These are phyloP conservation scores for Caloboletus inedulis DNA, from an alignment of 1,284 basidiomycete species.

Conservation along the genomic window DNA sequence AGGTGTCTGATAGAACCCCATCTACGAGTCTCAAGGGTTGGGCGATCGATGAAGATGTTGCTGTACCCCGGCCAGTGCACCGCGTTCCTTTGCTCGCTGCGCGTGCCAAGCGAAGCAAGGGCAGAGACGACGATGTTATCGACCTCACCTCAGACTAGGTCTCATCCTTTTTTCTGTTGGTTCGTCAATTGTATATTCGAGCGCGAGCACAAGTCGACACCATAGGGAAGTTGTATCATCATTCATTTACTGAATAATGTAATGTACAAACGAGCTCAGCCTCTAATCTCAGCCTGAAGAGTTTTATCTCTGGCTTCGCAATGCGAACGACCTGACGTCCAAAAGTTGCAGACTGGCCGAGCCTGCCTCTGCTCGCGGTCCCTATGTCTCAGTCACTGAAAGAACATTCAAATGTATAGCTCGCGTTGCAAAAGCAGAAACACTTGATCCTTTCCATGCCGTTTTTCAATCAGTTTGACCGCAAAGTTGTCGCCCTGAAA, in stretches of 20 bases:
- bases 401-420: too few species aligned
- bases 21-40: not conserved
- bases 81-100: slow-evolving; percentile 27
- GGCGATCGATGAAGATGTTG: not conserved
- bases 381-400: too few species aligned
- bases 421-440: too few species aligned
- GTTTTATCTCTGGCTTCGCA: too few species aligned
- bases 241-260: not conserved
- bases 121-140: slow-evolving; percentile 31
- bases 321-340: too few species aligned
- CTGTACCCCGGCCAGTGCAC: not conserved
- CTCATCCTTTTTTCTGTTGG: not conserved
- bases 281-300: too few species aligned
- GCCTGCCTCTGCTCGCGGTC: too few species aligned
- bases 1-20: not conserved
- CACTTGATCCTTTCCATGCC: not conserved
- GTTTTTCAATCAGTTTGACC: not conserved
- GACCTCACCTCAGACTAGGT: slow-evolving; percentile 38
- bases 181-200: slow-evolving; percentile 1
- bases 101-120: slow-evolving; percentile 18
- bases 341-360: too few species aligned
- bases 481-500: not conserved
- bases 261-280: too few species aligned
- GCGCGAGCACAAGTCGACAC: not conserved
- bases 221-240: not conserved